Conservation (phyloP, 805 yeast species). For the Candida pini region DNA sequence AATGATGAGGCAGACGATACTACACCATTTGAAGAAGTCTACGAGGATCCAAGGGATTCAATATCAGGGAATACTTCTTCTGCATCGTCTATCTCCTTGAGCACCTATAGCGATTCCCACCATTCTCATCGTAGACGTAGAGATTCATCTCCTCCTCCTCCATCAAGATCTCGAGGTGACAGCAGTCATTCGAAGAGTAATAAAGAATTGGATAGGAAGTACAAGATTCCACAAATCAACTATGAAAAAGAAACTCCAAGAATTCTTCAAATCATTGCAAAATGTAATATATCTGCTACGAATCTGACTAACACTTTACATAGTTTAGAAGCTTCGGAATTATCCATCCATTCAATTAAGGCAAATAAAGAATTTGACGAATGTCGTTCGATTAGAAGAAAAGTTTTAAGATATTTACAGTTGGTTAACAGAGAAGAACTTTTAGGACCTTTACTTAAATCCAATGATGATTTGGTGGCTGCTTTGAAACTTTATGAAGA, state of each 20-base stretch:
- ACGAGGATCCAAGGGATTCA: constrained; percentile 12
- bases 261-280: constrained; percentile 63
- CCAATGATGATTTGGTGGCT: constrained; percentile 83
- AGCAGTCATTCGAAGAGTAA: constrained; percentile 19
- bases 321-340: constrained; percentile 37
- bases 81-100: constrained; percentile 7
- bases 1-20: constrained; percentile 44
- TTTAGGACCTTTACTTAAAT: constrained; percentile 79
- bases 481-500: constrained; percentile 68
- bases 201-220: constrained; percentile 40
- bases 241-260: constrained; percentile 67
- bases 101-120: neutral
- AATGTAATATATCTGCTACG: constrained; percentile 70
- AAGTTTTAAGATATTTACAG: constrained; percentile 77
- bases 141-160: neutral
- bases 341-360: constrained; percentile 58
- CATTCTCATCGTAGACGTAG: neutral
- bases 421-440: constrained; percentile 78
- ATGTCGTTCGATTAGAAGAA: constrained; percentile 71
- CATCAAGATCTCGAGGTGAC: neutral
- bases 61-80: constrained; percentile 14
- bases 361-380: constrained; percentile 65
- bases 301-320: constrained; percentile 56
- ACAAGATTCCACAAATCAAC: constrained; percentile 62
- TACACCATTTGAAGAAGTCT: constrained; percentile 30